phyloP scores from a whole-genome alignment of 164 flowering plant genomes.

The Kalanchoe fedtschenkoi region DNA sequence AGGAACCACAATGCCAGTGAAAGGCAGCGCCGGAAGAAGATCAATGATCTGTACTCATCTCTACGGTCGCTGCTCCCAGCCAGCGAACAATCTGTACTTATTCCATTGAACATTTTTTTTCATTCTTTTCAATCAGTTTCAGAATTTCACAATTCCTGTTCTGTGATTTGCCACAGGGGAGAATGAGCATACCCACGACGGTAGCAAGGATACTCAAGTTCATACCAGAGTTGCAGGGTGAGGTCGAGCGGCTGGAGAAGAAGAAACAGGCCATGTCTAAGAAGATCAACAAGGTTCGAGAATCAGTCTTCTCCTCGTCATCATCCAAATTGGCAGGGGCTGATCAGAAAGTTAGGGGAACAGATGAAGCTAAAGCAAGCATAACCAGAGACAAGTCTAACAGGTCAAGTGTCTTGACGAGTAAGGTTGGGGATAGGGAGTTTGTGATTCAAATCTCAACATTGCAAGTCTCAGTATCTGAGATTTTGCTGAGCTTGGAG shows the following conservation, averaged over 20 bases:
- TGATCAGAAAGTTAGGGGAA: neutral
- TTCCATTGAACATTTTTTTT: too few species aligned
- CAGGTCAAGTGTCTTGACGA: conserved; percentile 1
- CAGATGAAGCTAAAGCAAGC: neutral
- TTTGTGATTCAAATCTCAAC: conserved; percentile 8
- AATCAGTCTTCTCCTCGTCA: neutral
- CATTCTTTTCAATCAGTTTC: neutral
- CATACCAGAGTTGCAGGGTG: conserved; percentile 8
- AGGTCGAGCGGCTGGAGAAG: conserved; percentile 4
- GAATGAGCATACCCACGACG: conserved; percentile 7
- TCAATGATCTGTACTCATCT: conserved; percentile 41
- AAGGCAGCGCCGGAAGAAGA: conserved; percentile 58
- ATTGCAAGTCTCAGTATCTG: conserved; percentile 12
- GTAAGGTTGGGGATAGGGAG: neutral
- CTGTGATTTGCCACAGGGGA: neutral
- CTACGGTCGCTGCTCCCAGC: conserved; percentile 59
- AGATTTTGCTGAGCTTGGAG: conserved; percentile 28
- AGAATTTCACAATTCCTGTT: neutral
- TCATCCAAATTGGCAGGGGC: neutral
- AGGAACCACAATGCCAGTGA: conserved; percentile 67
- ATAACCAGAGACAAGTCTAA: neutral
- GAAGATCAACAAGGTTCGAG: neutral
- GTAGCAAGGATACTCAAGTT: conserved; percentile 8
- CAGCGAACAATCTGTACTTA: conserved; percentile 39
- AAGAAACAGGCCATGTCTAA: conserved; percentile 2